Evolutionary conservation across 192 early-diverging fungal genomes (phyloP), one percentile per base, ranked within the genome.

Genomic region (Fimicolochytrium jonesii): DNA sequence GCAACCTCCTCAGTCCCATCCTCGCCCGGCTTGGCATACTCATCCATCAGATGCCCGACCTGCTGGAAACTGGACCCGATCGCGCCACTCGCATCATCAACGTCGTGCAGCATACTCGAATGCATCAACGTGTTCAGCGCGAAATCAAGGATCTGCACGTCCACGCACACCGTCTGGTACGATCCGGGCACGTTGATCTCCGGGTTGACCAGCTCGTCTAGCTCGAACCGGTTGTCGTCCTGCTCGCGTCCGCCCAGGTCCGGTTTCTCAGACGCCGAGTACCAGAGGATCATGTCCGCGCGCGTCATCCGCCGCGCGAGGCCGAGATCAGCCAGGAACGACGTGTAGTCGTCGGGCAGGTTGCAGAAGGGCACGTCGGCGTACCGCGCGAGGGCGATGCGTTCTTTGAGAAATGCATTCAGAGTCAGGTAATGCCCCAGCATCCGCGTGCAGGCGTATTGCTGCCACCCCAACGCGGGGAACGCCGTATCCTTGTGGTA

Each of bases 351-450:
- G 42, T 76, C 61, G 39, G 87, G 78, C 0, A 99, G 81, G 68
- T 99, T 99, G 61, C 94, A 91, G 15, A 99, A 58, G 1, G 97
- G 97, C 0, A 94, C 76, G 64, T 93, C 85, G 2, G 88, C 76
- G 65, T 93, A 95, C 49, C 90, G 76, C 28, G 93, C 70, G 45
- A 92, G 76, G 2, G 81, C 76, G 13, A 93, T 70, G 31, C 87
- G 82, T 47, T 91, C 87, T 28, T 79, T 73, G 39, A 96, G 61
- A 77, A 87, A 94, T 43, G 75, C 75, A 61, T 87, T 80, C 36
- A 93, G 65, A 43, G 84, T 76, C 39, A 95, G 76, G 51, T 90
- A 87, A 51, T 88, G 87, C 15, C 77, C 74, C 10, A 96, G 62
- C 87, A 95, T 90, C n/a, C 84, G 68, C 23, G 79, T 75, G 23